These are phyloP conservation scores for Globisporangium acanthophoron DNA, from an alignment of 352 stramenopile genomes.

Conservation along the genomic window DNA sequence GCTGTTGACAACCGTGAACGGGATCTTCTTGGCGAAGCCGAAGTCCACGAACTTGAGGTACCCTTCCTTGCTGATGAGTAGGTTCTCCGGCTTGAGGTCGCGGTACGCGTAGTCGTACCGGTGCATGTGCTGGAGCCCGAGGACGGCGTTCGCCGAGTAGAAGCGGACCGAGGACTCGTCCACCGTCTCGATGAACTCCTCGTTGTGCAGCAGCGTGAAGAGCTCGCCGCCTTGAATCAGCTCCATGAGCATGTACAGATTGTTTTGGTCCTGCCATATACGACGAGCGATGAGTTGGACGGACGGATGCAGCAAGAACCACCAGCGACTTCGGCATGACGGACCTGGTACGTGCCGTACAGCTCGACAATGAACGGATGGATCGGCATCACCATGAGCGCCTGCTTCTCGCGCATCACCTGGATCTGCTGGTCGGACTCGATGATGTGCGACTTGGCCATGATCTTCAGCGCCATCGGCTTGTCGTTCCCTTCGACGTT, in stretches of 20 bases:
- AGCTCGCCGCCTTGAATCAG: conserved; percentile 91
- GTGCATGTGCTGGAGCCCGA: conserved; percentile 89
- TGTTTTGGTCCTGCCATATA: conserved; percentile 68
- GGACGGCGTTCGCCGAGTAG: conserved; percentile 85
- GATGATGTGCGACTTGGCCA: conserved; percentile 92
- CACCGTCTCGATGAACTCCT: conserved; percentile 76
- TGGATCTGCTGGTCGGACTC: conserved; percentile 91
- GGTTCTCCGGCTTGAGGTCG: conserved; percentile 93
- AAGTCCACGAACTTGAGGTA: conserved; percentile 94
- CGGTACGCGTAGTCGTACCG: conserved; percentile 90
- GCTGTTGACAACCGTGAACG: conserved; percentile 73
- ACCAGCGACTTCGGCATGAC: not conserved
- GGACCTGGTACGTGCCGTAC: conserved; percentile 82
- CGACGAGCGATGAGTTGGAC: not conserved
- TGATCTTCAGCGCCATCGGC: conserved; percentile 89
- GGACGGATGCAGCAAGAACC: not conserved
- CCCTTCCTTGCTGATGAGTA: conserved; percentile 85
- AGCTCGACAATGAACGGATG: conserved; percentile 92
- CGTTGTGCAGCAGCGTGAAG: conserved; percentile 88
- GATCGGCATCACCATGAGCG: conserved; percentile 83
- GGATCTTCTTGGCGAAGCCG: conserved; percentile 90
- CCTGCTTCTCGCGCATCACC: conserved; percentile 90
- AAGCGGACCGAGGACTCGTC: conserved; percentile 81
- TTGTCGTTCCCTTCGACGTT: conserved; percentile 48
- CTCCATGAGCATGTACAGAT: conserved; percentile 94